Conservation (phyloP, 169 alveolate genomes). For the Cryptosporidium ubiquitum region DNA sequence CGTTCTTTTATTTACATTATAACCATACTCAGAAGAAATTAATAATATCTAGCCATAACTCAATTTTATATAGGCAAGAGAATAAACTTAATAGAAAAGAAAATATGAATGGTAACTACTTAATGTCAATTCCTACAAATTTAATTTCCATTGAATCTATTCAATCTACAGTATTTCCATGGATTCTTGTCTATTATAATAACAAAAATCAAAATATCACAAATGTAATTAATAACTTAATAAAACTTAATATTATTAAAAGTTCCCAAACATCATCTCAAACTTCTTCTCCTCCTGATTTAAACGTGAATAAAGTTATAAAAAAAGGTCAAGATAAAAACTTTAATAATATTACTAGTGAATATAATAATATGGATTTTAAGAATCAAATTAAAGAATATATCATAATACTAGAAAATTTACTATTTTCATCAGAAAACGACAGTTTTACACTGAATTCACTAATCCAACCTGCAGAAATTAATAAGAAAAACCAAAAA, state of each 20-base stretch:
- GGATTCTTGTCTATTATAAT: not conserved
- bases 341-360: not conserved
- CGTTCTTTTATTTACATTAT: slow-evolving; percentile 11
- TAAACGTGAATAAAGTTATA: too few relatives aligned
- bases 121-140: slow-evolving; percentile 1
- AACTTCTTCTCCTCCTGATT: not conserved
- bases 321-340: too few relatives aligned
- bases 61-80: not conserved
- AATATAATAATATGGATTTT: not conserved
- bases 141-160: slow-evolving; percentile 45
- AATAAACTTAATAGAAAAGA: not conserved
- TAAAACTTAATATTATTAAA: too few relatives aligned
- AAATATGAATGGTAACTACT: not conserved
- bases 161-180: slow-evolving; percentile 14
- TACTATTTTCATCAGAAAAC: not conserved
- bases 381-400: not conserved
- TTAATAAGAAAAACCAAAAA: not conserved
- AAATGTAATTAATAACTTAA: too few relatives aligned
- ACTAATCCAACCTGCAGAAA: not conserved
- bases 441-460: not conserved
- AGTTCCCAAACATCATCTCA: not conserved
- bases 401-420: not conserved
- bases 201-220: not conserved
- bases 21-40: not conserved
- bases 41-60: slow-evolving; percentile 1